Evolutionary conservation across 176 grass and related monocot species (phyloP).

Genomic region (Carex littledalei): DNA sequence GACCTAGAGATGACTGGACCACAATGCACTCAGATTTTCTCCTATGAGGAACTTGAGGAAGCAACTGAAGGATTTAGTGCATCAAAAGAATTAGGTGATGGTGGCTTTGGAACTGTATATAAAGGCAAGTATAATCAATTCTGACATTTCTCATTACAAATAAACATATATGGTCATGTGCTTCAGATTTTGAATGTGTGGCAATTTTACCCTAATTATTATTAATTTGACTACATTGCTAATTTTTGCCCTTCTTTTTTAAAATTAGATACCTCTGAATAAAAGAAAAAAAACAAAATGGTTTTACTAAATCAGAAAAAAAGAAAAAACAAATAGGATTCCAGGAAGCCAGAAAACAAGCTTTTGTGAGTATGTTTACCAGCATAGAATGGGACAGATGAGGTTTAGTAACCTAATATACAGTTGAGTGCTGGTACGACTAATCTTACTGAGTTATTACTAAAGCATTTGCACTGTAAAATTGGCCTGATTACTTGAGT

Average conservation of each 20-base stretch:
- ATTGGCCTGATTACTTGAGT: neutral
- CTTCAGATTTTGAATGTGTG: neutral
- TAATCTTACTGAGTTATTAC: neutral
- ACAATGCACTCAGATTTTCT: constrained; percentile 54
- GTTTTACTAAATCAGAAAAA: neutral
- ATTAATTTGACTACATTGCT: neutral
- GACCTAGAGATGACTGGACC: constrained; percentile 38
- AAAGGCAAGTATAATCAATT: constrained; percentile 35
- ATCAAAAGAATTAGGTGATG: constrained; percentile 68
- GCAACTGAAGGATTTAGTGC: constrained; percentile 67
- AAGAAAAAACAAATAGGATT: neutral
- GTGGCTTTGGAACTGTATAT: constrained; percentile 85
- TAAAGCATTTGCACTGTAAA: neutral
- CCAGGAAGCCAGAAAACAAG: neutral
- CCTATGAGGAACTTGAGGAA: constrained; percentile 64
- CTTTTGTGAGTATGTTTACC: neutral
- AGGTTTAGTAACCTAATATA: neutral
- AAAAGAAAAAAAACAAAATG: neutral
- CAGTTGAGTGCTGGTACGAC: neutral
- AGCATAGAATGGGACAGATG: neutral
- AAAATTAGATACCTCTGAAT: neutral
- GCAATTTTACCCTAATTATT: neutral
- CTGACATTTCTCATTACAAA: neutral
- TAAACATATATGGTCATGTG: neutral
- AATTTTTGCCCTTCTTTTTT: neutral